These are phyloP conservation scores for Dictyostelium purpureum DNA, from an alignment of 78 protist genomes.

Conservation along the genomic window DNA sequence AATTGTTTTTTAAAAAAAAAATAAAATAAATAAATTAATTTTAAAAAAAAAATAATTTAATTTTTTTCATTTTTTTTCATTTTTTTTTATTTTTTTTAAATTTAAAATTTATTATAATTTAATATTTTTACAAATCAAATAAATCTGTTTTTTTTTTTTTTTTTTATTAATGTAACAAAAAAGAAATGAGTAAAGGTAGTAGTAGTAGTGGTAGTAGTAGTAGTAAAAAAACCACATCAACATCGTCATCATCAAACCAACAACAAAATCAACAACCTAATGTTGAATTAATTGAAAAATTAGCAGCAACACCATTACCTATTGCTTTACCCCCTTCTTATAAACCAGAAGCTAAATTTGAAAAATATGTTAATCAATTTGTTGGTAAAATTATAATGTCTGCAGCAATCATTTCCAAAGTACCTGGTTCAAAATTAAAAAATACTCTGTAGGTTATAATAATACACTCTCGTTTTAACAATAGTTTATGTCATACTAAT, in stretches of 20 bases:
- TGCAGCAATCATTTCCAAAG: conserved; percentile 56
- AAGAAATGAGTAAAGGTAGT: too few species aligned
- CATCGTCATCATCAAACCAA: neutral
- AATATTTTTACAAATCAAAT: too few species aligned
- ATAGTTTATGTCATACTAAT: too few species aligned
- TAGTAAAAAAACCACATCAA: neutral
- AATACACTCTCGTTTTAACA: neutral
- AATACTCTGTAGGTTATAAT: conserved; percentile 27
- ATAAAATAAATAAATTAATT: too few species aligned
- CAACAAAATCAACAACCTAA: neutral
- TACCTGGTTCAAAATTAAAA: conserved; percentile 44
- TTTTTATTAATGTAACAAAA: too few species aligned
- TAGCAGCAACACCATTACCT: conserved; percentile 46
- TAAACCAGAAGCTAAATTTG: conserved; percentile 76
- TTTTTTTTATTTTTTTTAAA: too few species aligned
- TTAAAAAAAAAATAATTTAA: too few species aligned
- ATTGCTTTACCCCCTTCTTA: conserved; percentile 68
- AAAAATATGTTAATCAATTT: conserved; percentile 55
- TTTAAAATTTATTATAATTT: too few species aligned
- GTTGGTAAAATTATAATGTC: conserved; percentile 73
- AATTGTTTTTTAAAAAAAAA: too few species aligned
- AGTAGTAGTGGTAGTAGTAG: neutral
- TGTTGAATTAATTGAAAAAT: conserved; percentile 34
- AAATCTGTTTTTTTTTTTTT: too few species aligned
- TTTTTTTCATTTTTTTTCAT: too few species aligned